These are phyloP conservation scores for Exophiala sideris DNA, from an alignment of 2,329 filamentous ascomycete genomes.

Conservation along the genomic window DNA sequence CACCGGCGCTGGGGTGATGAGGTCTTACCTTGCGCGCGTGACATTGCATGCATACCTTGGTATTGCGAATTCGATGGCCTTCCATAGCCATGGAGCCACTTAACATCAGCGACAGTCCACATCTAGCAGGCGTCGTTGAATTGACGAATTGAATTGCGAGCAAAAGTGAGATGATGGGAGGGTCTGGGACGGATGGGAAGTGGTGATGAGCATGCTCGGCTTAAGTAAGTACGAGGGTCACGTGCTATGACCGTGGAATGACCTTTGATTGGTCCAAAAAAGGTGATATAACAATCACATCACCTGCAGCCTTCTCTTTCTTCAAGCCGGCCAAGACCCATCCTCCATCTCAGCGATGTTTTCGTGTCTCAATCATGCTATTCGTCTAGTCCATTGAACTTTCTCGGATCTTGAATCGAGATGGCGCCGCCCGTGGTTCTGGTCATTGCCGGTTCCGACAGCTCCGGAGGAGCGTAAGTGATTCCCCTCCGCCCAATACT, in stretches of 20 bases:
- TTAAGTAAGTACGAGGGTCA: too few species aligned
- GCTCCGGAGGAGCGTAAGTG: slow-evolving; percentile 81
- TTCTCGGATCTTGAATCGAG: neutral
- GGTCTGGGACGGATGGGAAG: too few species aligned
- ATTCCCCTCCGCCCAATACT: slow-evolving; percentile 32
- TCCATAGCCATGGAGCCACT: neutral
- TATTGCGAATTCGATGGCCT: slow-evolving; percentile 9
- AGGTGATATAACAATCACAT: neutral
- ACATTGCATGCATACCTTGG: slow-evolving; percentile 15
- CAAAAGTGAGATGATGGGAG: too few species aligned
- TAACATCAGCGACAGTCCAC: neutral
- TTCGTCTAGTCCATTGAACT: too few species aligned
- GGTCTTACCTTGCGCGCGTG: slow-evolving; percentile 10
- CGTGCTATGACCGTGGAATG: neutral
- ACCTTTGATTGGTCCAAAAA: neutral
- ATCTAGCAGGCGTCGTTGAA: neutral
- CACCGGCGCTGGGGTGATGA: neutral
- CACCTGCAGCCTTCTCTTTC: too few species aligned
- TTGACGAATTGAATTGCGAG: too few species aligned
- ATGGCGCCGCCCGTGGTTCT: slow-evolving; percentile 58
- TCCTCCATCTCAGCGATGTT: neutral
- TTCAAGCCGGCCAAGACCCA: too few species aligned
- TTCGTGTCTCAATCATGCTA: neutral
- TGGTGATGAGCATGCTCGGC: too few species aligned
- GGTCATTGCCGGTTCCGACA: slow-evolving; percentile 84